Conservation (phyloP, 257 asterid species). For the Salvia splendens region DNA sequence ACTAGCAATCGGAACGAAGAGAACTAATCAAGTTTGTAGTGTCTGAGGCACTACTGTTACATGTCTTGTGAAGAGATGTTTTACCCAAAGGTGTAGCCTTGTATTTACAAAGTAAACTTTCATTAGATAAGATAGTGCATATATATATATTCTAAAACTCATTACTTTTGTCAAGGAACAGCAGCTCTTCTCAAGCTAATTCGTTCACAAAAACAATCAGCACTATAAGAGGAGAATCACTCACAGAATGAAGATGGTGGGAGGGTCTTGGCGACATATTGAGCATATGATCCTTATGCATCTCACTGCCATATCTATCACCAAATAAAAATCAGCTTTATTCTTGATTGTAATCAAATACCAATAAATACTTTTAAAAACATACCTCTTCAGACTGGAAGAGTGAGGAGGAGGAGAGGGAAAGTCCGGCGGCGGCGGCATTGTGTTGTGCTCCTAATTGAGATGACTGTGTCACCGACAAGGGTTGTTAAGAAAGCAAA, state of each 20-base stretch:
- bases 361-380: background rate
- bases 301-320: conserved; percentile 23
- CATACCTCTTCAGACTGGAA: conserved; percentile 30
- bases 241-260: conserved; percentile 23
- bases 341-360: background rate
- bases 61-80: background rate
- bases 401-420: conserved; percentile 27
- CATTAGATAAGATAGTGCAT: too few relatives aligned
- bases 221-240: too few relatives aligned
- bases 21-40: background rate
- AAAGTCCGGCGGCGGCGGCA: conserved; percentile 36
- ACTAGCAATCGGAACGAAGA: conserved; percentile 2
- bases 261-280: conserved; percentile 53
- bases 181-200: background rate
- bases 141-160: too few relatives aligned
- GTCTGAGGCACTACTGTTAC: conserved; percentile 24
- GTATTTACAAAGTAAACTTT: too few relatives aligned
- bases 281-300: conserved; percentile 45
- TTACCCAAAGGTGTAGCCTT: conserved; percentile 32
- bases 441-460: too few relatives aligned
- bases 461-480: conserved; percentile 12
- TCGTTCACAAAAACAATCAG: background rate
- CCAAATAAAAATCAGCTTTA: background rate
- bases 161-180: too few relatives aligned
- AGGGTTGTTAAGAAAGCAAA: background rate